phyloP scores from a whole-genome alignment of 192 early-diverging fungal genomes.

The Gryganskiella cystojenkinii region DNA sequence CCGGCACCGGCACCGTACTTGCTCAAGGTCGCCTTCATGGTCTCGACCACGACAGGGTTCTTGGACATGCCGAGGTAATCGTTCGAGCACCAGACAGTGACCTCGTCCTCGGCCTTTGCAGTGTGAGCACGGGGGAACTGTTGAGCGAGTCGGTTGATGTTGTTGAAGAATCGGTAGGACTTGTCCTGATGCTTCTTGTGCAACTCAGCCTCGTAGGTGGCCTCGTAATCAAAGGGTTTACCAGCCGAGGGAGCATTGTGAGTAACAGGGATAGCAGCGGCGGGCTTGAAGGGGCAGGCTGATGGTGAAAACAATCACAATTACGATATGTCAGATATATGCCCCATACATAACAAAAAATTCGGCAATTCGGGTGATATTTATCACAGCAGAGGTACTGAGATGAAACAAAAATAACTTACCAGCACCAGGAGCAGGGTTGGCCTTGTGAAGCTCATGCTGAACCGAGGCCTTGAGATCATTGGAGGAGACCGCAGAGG shows the following conservation, averaged over 20 bases:
- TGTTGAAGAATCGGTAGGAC: constrained; percentile 99
- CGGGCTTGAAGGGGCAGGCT: constrained; percentile 56
- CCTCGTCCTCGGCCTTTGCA: constrained; percentile 81
- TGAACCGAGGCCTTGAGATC: constrained; percentile 42
- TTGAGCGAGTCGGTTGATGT: constrained; percentile 97
- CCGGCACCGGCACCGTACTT: constrained; percentile 98
- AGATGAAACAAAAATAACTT: constrained; percentile 12
- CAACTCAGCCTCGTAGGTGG: constrained; percentile 83
- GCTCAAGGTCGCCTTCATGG: constrained; percentile 96
- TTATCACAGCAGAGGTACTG: neutral
- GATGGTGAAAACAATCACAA: neutral
- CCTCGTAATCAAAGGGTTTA: constrained; percentile 90
- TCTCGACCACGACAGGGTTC: constrained; percentile 83
- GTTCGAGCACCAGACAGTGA: constrained; percentile 99
- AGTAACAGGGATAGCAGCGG: constrained; percentile 43
- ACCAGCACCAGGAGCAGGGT: constrained; percentile 51
- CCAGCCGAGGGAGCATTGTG: constrained; percentile 50
- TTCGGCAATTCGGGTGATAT: too few relatives aligned
- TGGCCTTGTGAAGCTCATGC: constrained; percentile 44
- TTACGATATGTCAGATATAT: too few relatives aligned
- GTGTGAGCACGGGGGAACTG: constrained; percentile 96
- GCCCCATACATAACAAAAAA: too few relatives aligned
- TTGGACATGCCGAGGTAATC: constrained; percentile 98
- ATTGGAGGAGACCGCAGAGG: constrained; percentile 41
- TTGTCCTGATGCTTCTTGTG: constrained; percentile 98